Base-by-base conservation (phyloP, 169 alveolate genomes). In the Eimeria praecox region DNA sequence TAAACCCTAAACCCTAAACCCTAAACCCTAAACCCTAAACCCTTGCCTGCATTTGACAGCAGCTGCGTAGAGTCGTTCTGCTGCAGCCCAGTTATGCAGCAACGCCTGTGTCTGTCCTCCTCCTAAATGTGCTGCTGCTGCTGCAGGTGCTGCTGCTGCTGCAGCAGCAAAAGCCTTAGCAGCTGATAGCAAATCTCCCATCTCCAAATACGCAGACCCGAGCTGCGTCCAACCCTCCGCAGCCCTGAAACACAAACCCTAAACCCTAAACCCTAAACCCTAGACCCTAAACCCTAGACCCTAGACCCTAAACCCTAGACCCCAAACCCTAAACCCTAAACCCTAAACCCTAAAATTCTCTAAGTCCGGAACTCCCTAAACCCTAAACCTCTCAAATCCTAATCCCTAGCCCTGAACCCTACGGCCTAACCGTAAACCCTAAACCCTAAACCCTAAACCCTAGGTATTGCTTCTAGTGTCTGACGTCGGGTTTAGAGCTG, bases 71-170 rank as follows among this genome's bases (percentile, higher is more conserved):
- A 35, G 87, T 8, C 59, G 40, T 40, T 77, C 87, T 35, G 87
- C 87, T 40, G 87, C 87, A 4, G 87, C 87, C 87, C 87, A 77
- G 54, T 77, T 77, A 59, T 35, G 87, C 52, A 77, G 87, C 52
- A 77, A n/a, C 87, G 87, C 87, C 59, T 77, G 87, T 8, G 87
- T 77, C 59, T 77, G 87, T 6, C 82, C 82, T 30, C 82, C 46
- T n/a, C 82, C 82, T 18, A 71, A 38, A 71, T 71, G 82, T 71
- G 82, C 82, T 71, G 82, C 82, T 38, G 82, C 82, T 71, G 82
- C 82, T 33, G 82, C 82, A 14, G 82, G 82, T 9, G 82, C 82
- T 71, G 82, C 82, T 71, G 82, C 82, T 10, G 82, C 82, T 38
- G 52, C 82, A 14, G 24, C 10, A 9, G 66, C 66, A 56, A 56